Conservation (phyloP, 2,329 filamentous ascomycete genomes). For the Sclerotinia glacialis region DNA sequence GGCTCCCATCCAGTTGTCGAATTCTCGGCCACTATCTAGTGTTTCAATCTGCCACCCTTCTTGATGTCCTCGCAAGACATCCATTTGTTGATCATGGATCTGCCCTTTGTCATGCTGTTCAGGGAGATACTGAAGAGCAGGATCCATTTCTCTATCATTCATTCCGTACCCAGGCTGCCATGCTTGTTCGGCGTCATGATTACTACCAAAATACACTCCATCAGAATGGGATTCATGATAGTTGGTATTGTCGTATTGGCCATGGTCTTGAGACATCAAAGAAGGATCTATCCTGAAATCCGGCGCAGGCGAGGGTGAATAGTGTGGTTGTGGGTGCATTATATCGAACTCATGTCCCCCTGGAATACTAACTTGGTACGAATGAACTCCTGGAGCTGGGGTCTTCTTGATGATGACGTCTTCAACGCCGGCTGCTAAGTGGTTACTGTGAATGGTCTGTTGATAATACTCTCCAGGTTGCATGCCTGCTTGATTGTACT, state of each 20-base stretch:
- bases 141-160: slow-evolving; percentile 26
- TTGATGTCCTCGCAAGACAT: slow-evolving; percentile 35
- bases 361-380: slow-evolving; percentile 41
- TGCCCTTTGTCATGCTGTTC: slow-evolving; percentile 29
- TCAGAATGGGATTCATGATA: slow-evolving; percentile 25
- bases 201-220: slow-evolving; percentile 31
- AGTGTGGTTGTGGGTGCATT: slow-evolving; percentile 28
- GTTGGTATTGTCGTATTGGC: slow-evolving; percentile 28
- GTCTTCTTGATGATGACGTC: slow-evolving; percentile 47
- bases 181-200: slow-evolving; percentile 29
- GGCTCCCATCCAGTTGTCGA: slow-evolving; percentile 39
- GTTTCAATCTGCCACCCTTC: slow-evolving; percentile 39
- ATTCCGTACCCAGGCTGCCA: slow-evolving; percentile 27
- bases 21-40: slow-evolving; percentile 36
- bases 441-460: slow-evolving; percentile 34
- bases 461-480: slow-evolving; percentile 52
- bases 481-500: slow-evolving; percentile 44
- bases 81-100: slow-evolving; percentile 37
- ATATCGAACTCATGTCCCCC: slow-evolving; percentile 39
- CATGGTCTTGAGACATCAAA: slow-evolving; percentile 31
- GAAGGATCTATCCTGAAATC: slow-evolving; percentile 36
- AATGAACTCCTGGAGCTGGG: slow-evolving; percentile 36
- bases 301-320: slow-evolving; percentile 12
- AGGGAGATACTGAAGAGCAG: slow-evolving; percentile 30
- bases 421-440: slow-evolving; percentile 37